Evolutionary conservation across 225 moss, liverwort and hornwort genomes (phyloP).

Genomic region (Rhytidiadelphus loreus): DNA sequence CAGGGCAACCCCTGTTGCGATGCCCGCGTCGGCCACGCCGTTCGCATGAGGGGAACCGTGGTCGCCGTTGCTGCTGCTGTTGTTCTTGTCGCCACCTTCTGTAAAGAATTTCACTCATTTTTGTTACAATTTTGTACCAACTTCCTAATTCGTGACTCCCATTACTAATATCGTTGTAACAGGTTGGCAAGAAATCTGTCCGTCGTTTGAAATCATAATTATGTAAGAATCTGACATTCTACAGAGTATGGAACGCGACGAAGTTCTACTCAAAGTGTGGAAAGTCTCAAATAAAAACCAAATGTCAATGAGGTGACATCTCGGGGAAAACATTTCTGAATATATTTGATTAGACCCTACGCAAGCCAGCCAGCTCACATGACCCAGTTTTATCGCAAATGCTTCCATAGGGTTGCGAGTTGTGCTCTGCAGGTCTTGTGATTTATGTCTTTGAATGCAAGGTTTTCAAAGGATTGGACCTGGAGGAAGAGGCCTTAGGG

Average conservation of each 20-base stretch:
- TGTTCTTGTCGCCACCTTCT: constrained; percentile 22
- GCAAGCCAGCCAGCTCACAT: background rate
- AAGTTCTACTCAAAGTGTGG: background rate
- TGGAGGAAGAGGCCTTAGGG: too few relatives aligned
- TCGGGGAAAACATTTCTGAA: background rate
- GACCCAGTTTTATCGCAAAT: background rate
- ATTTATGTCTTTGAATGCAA: background rate
- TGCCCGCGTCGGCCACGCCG: background rate
- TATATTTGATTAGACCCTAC: background rate
- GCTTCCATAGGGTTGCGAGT: background rate
- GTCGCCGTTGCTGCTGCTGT: background rate
- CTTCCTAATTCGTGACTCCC: too few relatives aligned
- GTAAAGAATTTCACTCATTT: background rate
- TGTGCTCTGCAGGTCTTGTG: background rate
- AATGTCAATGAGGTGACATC: background rate
- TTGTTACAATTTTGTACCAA: background rate
- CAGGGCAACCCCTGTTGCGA: constrained; percentile 2
- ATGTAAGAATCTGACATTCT: background rate
- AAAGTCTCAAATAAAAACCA: background rate
- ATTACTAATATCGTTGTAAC: background rate
- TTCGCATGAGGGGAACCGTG: constrained; percentile 21
- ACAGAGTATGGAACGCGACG: background rate
- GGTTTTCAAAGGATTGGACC: too few relatives aligned
- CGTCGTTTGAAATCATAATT: background rate
- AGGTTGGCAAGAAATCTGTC: background rate